phyloP scores from a whole-genome alignment of 2,329 filamentous ascomycete species.

The Cladosporium phlei region DNA sequence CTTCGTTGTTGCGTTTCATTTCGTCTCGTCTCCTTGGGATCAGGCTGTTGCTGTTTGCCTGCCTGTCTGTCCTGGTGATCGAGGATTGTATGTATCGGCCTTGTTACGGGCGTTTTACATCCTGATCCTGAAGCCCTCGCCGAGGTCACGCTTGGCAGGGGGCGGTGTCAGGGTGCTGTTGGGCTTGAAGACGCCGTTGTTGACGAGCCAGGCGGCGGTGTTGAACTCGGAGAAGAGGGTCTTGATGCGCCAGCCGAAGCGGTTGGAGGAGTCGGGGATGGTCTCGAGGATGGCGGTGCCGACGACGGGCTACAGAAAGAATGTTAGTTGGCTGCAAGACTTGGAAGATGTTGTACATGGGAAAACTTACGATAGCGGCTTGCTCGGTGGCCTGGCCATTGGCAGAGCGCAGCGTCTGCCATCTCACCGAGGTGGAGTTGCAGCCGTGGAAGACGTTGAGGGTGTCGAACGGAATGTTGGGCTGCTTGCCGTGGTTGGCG shows the following conservation, averaged over 20 bases:
- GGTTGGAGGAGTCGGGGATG: constrained; percentile 22
- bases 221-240: constrained; percentile 29
- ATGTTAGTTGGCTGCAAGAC: neutral
- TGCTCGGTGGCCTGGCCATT: constrained; percentile 24
- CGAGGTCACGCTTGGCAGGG: constrained; percentile 10
- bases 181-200: constrained; percentile 22
- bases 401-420: constrained; percentile 24
- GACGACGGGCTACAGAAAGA: constrained; percentile 21
- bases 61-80: too few relatives aligned
- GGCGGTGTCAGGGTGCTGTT: constrained; percentile 13
- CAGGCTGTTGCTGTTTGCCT: too few relatives aligned
- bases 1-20: too few relatives aligned
- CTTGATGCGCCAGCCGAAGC: constrained; percentile 26
- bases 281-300: constrained; percentile 23
- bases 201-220: constrained; percentile 28
- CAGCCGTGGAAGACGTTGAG: constrained; percentile 27
- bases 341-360: neutral
- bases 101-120: constrained; percentile 1
- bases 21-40: too few relatives aligned
- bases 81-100: too few relatives aligned
- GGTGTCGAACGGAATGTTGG: constrained; percentile 28
- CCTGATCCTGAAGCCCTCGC: constrained; percentile 5
- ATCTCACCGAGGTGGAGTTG: constrained; percentile 24
- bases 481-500: constrained; percentile 27
- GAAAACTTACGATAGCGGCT: constrained; percentile 24